Percentiles rank a stretch among this genome's conserved stretches.
Evolutionary conservation across 2,329 filamentous ascomycete genomes (phyloP).

Genomic region (Epichloe coenophiala): DNA sequence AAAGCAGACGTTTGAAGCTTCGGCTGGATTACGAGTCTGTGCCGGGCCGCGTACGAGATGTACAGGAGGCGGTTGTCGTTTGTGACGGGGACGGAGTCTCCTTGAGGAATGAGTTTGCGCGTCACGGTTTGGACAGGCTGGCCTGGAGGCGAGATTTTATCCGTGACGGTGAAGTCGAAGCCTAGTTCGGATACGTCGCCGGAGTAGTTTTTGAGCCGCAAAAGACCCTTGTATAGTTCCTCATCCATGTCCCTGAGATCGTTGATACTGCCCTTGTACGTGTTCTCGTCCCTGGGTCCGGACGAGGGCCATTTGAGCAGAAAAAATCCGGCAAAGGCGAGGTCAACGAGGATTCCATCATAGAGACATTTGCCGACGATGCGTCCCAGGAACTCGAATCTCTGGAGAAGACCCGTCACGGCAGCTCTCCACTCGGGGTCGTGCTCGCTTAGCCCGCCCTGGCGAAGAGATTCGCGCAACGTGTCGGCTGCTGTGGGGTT

Average conservation of each 20-base stretch:
- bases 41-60: conserved; percentile 79
- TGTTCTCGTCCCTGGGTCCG: conserved; percentile 47
- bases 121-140: conserved; percentile 49
- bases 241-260: conserved; percentile 88
- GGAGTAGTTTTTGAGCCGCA: conserved; percentile 70
- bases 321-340: conserved; percentile 90
- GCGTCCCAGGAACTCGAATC: conserved; percentile 84
- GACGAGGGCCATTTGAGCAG: conserved; percentile 86
- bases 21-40: conserved; percentile 72
- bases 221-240: conserved; percentile 74
- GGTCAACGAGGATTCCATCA: conserved; percentile 87
- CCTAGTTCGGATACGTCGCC: conserved; percentile 59
- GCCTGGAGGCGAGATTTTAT: conserved; percentile 39
- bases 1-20: conserved; percentile 76
- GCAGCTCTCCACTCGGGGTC: conserved; percentile 42
- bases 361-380: conserved; percentile 95
- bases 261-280: conserved; percentile 86
- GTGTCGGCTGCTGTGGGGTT: conserved; percentile 70
- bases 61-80: conserved; percentile 92
- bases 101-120: conserved; percentile 62
- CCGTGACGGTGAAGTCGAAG: conserved; percentile 81
- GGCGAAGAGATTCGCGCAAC: conserved; percentile 42
- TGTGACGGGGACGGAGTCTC: conserved; percentile 65
- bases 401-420: conserved; percentile 49
- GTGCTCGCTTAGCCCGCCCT: conserved; percentile 35